phyloP scores from a whole-genome alignment of 2,329 filamentous ascomycete genomes.

The Proliferodiscus dingleyae region DNA sequence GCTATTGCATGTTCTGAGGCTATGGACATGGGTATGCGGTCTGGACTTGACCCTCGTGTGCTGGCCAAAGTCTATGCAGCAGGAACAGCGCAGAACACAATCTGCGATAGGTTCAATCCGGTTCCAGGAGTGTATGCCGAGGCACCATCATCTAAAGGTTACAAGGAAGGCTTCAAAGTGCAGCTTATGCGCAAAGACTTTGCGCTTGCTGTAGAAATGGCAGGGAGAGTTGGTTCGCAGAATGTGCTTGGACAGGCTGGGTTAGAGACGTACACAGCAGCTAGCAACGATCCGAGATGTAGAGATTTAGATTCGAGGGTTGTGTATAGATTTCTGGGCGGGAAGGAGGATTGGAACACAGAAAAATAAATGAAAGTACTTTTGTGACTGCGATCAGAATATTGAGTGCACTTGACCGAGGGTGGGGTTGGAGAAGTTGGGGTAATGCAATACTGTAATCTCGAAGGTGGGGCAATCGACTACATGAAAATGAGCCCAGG shows the following conservation, averaged over 20 bases:
- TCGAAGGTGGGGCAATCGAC: too few species aligned
- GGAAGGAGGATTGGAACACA: conserved; percentile 44
- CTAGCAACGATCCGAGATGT: conserved; percentile 46
- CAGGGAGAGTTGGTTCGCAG: conserved; percentile 45
- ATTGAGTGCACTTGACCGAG: too few species aligned
- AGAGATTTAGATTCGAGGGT: conserved; percentile 52
- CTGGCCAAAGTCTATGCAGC: conserved; percentile 47
- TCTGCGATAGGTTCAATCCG: conserved; percentile 32
- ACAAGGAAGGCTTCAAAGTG: conserved; percentile 51
- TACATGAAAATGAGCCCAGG: too few species aligned
- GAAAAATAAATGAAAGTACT: background rate
- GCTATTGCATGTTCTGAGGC: conserved; percentile 54
- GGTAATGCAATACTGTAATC: too few species aligned
- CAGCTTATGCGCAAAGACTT: conserved; percentile 58
- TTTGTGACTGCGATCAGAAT: too few species aligned
- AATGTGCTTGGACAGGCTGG: conserved; percentile 47
- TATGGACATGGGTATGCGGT: conserved; percentile 55
- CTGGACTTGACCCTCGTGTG: conserved; percentile 50
- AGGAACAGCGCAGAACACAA: conserved; percentile 36
- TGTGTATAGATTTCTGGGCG: conserved; percentile 51
- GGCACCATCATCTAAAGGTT: conserved; percentile 29
- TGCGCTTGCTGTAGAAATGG: conserved; percentile 48
- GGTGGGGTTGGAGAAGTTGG: too few species aligned
- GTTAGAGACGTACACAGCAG: conserved; percentile 46
- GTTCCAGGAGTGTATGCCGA: conserved; percentile 32